phyloP scores from a whole-genome alignment of 768 basidiomycete species.

The Paxillus rubicundulus region DNA sequence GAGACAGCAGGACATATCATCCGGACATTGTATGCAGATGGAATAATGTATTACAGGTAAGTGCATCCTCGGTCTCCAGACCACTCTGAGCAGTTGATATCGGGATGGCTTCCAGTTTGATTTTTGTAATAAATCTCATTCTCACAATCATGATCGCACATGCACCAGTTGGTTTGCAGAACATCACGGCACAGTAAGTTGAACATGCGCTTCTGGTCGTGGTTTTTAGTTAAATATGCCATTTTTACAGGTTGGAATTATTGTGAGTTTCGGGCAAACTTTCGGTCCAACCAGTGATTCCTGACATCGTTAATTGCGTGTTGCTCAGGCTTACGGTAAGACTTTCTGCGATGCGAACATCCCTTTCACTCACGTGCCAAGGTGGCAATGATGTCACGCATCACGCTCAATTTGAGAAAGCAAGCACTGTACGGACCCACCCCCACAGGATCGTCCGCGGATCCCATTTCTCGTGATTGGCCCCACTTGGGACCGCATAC shows the following conservation, averaged over 20 bases:
- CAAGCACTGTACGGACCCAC: constrained; percentile 5
- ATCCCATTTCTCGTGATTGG: neutral
- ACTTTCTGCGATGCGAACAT: neutral
- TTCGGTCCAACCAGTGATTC: neutral
- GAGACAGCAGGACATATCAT: constrained; percentile 18
- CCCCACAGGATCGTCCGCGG: neutral
- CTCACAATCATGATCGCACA: constrained; percentile 39
- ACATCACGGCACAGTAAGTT: constrained; percentile 35
- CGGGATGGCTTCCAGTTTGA: constrained; percentile 28
- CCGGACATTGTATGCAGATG: constrained; percentile 30
- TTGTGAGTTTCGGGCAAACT: constrained; percentile 32
- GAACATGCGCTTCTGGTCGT: neutral
- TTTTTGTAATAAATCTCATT: constrained; percentile 37
- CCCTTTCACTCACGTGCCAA: constrained; percentile 15
- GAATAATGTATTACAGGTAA: constrained; percentile 37
- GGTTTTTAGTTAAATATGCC: neutral
- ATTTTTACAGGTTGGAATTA: constrained; percentile 33
- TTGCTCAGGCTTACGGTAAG: constrained; percentile 18
- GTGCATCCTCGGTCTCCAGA: neutral
- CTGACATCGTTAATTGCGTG: constrained; percentile 38
- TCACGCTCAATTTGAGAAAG: constrained; percentile 59
- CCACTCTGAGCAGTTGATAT: neutral
- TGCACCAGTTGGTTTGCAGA: constrained; percentile 31
- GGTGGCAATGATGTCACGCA: constrained; percentile 69
- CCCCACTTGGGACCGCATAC: neutral